These are phyloP conservation scores for Hamigera avellanea DNA, from an alignment of 495 filamentous ascomycete species.

Conservation along the genomic window DNA sequence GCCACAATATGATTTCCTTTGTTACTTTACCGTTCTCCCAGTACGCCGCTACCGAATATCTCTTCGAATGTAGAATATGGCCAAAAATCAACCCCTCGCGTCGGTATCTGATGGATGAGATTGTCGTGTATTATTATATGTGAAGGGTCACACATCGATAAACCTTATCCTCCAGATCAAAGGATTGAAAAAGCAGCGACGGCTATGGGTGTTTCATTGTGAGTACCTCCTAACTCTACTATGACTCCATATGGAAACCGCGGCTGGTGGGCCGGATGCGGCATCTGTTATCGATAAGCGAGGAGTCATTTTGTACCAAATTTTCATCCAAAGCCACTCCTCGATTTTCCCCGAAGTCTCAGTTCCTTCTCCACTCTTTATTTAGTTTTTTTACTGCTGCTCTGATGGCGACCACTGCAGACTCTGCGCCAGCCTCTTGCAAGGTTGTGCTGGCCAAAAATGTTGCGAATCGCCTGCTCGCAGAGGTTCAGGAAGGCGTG, in stretches of 20 bases:
- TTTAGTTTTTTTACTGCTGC: constrained; percentile 3
- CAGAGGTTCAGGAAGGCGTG: constrained; percentile 63
- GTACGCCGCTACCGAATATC: no score
- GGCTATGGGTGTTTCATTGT: no score
- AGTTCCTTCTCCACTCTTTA: constrained; percentile 1
- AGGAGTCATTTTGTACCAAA: constrained; percentile 25
- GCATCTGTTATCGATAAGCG: constrained; percentile 37
- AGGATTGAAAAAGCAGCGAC: no score
- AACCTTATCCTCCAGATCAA: no score
- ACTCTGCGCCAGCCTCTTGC: constrained; percentile 47
- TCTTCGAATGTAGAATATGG: no score
- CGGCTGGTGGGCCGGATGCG: constrained; percentile 24
- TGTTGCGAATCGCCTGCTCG: constrained; percentile 68
- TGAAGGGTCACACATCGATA: no score
- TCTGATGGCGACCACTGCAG: constrained; percentile 25
- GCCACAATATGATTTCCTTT: constrained; percentile 23
- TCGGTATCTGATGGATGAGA: no score
- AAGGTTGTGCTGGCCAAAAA: constrained; percentile 81
- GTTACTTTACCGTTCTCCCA: constrained; percentile 6
- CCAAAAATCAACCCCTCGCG: no score
- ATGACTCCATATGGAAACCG: no score
- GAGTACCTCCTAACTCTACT: no score
- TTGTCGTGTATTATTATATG: no score
- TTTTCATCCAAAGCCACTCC: constrained; percentile 15
- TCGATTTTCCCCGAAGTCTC: constrained; percentile 6